phyloP scores from a whole-genome alignment of 257 asterid species.

The Solanum dulcamara region DNA sequence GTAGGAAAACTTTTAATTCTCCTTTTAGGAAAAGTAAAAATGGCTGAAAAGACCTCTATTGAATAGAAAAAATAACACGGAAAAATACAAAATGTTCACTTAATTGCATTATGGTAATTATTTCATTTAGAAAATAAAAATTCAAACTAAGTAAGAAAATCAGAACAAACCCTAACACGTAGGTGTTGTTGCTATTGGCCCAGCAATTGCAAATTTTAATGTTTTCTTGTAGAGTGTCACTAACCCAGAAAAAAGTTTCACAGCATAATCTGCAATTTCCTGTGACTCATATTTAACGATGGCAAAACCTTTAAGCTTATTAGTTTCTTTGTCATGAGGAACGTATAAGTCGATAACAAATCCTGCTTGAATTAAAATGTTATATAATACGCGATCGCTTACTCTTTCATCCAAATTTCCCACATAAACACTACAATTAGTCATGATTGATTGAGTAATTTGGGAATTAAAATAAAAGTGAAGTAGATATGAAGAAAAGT shows the following conservation, averaged over 20 bases:
- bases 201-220: conserved; percentile 66
- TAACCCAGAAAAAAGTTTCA: conserved; percentile 71
- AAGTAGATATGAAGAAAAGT: neutral
- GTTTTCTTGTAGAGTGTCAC: conserved; percentile 62
- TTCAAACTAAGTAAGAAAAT: too few relatives aligned
- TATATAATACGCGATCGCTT: conserved; percentile 68
- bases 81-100: neutral
- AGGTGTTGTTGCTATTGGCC: conserved; percentile 24
- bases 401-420: conserved; percentile 81
- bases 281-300: conserved; percentile 73
- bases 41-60: neutral
- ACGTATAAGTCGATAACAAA: conserved; percentile 50
- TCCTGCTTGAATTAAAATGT: conserved; percentile 89
- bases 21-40: neutral
- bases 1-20: neutral
- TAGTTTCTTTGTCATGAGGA: conserved; percentile 72
- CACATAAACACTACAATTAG: conserved; percentile 39
- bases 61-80: neutral
- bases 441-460: conserved; percentile 19
- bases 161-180: neutral
- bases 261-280: conserved; percentile 78
- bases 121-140: neutral
- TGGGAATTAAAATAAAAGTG: neutral
- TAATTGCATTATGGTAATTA: neutral
- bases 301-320: conserved; percentile 73